A percentile compares a stretch with the other conserved stretches of the same genome.
phyloP scores from a whole-genome alignment of 2,329 filamentous ascomycete genomes.

The Fusarium algeriense region DNA sequence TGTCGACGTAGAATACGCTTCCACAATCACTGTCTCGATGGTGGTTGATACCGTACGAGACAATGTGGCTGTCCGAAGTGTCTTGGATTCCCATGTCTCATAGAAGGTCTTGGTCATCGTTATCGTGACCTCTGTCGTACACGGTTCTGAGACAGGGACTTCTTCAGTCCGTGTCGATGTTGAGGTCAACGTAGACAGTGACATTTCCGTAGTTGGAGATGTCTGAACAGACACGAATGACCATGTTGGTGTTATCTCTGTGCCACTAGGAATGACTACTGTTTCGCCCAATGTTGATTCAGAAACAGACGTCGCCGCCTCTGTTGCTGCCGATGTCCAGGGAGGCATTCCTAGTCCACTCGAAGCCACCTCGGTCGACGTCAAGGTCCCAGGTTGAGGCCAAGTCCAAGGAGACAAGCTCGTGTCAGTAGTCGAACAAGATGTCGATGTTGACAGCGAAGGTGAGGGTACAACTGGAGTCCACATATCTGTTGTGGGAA shows the following conservation, averaged over 20 bases:
- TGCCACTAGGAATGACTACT: conserved; percentile 4
- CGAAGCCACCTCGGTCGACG: conserved; percentile 12
- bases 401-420: conserved; percentile 18
- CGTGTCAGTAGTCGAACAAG: conserved; percentile 8
- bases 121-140: conserved; percentile 44
- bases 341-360: conserved; percentile 13
- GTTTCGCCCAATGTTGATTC: background rate
- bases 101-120: conserved; percentile 45
- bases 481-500: conserved; percentile 7
- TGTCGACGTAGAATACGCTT: conserved; percentile 47
- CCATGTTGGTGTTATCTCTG: conserved; percentile 7
- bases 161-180: conserved; percentile 1
- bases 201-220: background rate
- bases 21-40: conserved; percentile 41
- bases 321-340: conserved; percentile 12
- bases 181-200: background rate
- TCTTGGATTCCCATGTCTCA: conserved; percentile 43
- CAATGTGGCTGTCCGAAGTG: conserved; percentile 30
- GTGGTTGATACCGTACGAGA: conserved; percentile 39
- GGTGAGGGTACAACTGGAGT: background rate
- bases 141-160: conserved; percentile 28
- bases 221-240: conserved; percentile 6
- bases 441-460: conserved; percentile 1
- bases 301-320: background rate
- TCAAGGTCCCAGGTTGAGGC: conserved; percentile 6